Evolutionary conservation across 805 yeast species (phyloP).

Genomic region (Scheffersomyces amazonensis): DNA sequence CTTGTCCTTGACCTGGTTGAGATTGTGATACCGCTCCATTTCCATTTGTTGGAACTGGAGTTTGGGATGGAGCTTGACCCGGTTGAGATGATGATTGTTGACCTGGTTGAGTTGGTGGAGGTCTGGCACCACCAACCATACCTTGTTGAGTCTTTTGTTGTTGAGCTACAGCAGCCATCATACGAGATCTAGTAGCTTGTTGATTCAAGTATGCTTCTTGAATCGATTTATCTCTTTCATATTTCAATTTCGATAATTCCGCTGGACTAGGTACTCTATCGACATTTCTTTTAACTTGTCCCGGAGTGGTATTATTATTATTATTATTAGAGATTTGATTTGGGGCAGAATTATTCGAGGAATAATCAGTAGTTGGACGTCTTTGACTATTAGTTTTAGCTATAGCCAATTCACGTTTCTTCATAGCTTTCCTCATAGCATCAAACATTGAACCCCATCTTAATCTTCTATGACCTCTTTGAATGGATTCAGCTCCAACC

Average conservation of each 20-base stretch:
- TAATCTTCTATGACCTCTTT: slow-evolving; percentile 84
- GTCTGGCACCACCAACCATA: neutral
- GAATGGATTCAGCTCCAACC: slow-evolving; percentile 89
- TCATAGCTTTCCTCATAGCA: slow-evolving; percentile 85
- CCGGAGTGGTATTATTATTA: too few species aligned
- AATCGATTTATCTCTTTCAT: slow-evolving; percentile 79
- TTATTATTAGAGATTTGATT: slow-evolving; percentile 1
- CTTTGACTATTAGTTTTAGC: slow-evolving; percentile 18
- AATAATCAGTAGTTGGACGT: slow-evolving; percentile 7
- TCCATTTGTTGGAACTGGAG: slow-evolving; percentile 1
- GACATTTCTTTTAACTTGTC: slow-evolving; percentile 6
- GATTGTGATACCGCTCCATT: too few species aligned
- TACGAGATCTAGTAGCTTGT: slow-evolving; percentile 39
- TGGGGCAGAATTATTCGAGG: slow-evolving; percentile 7
- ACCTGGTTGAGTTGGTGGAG: neutral
- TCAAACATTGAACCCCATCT: slow-evolving; percentile 98
- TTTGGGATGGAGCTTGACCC: slow-evolving; percentile 3
- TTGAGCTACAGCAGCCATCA: slow-evolving; percentile 42
- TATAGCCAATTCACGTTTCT: slow-evolving; percentile 73
- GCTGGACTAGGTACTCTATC: slow-evolving; percentile 68
- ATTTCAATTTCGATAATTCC: slow-evolving; percentile 78
- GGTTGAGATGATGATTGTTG: neutral
- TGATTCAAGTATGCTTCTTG: slow-evolving; percentile 66
- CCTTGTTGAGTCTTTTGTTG: slow-evolving; percentile 21
- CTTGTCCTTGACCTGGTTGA: slow-evolving; percentile 9